Evolutionary conservation across 306 rosid genomes (phyloP).

Genomic region (Acacia melanoxylon): DNA sequence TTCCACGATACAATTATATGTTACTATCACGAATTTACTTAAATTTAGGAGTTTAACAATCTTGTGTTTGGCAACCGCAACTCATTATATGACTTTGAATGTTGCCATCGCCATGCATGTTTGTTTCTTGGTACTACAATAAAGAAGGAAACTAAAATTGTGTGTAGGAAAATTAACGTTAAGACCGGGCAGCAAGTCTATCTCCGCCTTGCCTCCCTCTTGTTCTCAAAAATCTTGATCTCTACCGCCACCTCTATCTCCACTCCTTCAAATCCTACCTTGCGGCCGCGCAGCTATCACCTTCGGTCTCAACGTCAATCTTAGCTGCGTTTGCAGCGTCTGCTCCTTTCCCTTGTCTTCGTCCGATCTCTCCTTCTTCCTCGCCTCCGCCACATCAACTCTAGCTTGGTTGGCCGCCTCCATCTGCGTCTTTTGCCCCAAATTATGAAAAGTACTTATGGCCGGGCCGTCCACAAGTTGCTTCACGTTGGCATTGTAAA

Average conservation of each 20-base stretch:
- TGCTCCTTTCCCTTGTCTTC: slow-evolving; percentile 22
- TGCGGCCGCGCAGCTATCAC: slow-evolving; percentile 20
- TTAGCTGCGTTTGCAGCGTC: slow-evolving; percentile 32
- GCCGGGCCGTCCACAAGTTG: slow-evolving; percentile 54
- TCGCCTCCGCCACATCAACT: slow-evolving; percentile 42
- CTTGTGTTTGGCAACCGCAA: rapidly evolving
- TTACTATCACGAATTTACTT: too few relatives aligned
- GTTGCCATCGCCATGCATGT: too few relatives aligned
- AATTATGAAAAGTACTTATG: slow-evolving; percentile 68
- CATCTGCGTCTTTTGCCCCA: slow-evolving; percentile 73
- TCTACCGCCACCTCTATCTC: slow-evolving; percentile 25
- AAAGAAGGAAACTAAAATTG: too few relatives aligned
- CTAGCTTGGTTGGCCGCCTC: slow-evolving; percentile 62
- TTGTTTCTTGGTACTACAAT: too few relatives aligned
- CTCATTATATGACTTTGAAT: too few relatives aligned
- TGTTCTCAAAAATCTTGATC: slow-evolving; percentile 42
- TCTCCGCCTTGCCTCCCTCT: slow-evolving; percentile 42
- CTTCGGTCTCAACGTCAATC: slow-evolving; percentile 38
- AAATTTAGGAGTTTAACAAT: too few relatives aligned
- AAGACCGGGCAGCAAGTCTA: too few relatives aligned
- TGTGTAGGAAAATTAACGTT: too few relatives aligned
- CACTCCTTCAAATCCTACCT: slow-evolving; percentile 31
- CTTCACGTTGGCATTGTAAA: slow-evolving; percentile 68
- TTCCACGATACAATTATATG: too few relatives aligned
- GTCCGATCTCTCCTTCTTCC: slow-evolving; percentile 38